Base-by-base conservation (phyloP, 257 asterid species). In the Jasminum sambac region DNA sequence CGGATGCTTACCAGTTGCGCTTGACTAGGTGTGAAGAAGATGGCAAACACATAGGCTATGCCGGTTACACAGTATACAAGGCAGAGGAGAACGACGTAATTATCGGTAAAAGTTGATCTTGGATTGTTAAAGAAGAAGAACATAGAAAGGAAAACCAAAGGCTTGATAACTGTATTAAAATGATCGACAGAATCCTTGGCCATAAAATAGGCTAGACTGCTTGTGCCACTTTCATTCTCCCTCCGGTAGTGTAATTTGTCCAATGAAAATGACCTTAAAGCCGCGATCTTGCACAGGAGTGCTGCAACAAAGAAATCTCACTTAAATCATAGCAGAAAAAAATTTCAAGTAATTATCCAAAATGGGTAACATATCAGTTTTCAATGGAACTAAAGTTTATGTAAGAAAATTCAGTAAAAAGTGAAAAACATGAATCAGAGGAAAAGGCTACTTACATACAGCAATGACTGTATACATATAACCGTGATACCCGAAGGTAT, bases 31-130 rank as follows among this genome's bases (percentile, higher is more conserved):
- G 84, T 88, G 39, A 91, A 77, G 73, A 80, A 74, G 83, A 95
- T 88, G 23, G 99, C 99, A 19, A 91, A 90, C 41, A 95, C 81
- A 65, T 95, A 95, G 70, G 97, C 97, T 21, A 95, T 79, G 76
- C 99, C 99, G 2, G 97, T 87, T 52, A 95, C 98, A 68, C 98
- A 91, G 68, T 95, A 95, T 21, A 88, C 84, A 2, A 95, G 96
- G 81, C 94, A 85, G 71, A 91, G 78, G 75, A 89, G 74, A 50
- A 95, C 88, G 0, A 80, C 2, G 44, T 95, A 95, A 80, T 89
- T 95, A 76, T 88, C 90, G 26, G 39, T 72, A 78, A 95, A 89
- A 41, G 96, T 77, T 70, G 99, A 95, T 82, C 99, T 77, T 48
- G 97, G 98, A 71, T 85, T 88, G 89, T 83, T 89, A 86, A 95